A percentile compares a stretch with the other conserved stretches of the same genome.
Conservation (phyloP, 768 basidiomycete species). For the Podaxis sp. region DNA sequence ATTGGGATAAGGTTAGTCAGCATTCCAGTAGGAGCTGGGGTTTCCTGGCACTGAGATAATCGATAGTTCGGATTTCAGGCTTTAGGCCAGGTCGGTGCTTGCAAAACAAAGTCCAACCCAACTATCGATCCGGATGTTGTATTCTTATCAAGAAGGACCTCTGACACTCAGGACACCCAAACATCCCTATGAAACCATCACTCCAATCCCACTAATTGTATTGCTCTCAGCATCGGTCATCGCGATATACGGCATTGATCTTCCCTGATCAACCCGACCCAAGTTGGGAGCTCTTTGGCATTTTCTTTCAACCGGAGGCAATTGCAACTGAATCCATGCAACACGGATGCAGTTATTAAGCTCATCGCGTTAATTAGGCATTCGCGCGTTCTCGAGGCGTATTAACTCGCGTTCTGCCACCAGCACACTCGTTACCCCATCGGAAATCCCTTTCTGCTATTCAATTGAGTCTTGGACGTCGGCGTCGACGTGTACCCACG, state of each 20-base stretch:
- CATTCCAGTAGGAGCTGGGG: background rate
- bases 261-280: background rate
- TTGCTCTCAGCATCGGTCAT: background rate
- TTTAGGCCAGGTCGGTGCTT: background rate
- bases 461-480: background rate
- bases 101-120: background rate
- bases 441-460: background rate
- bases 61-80: too few relatives aligned
- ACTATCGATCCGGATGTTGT: background rate
- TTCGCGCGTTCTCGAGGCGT: background rate
- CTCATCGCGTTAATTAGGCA: constrained; percentile 1
- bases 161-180: background rate
- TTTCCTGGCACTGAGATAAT: too few relatives aligned
- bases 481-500: constrained; percentile 3
- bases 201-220: background rate
- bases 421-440: background rate
- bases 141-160: background rate
- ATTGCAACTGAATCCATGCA: constrained; percentile 3
- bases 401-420: background rate
- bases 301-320: constrained; percentile 13
- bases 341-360: constrained; percentile 6
- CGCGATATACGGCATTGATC: background rate
- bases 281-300: constrained; percentile 9
- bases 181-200: background rate
- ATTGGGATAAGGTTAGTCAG: background rate